Conservation (phyloP, 2,329 filamentous ascomycete species). For the Fusarium beomiforme region DNA sequence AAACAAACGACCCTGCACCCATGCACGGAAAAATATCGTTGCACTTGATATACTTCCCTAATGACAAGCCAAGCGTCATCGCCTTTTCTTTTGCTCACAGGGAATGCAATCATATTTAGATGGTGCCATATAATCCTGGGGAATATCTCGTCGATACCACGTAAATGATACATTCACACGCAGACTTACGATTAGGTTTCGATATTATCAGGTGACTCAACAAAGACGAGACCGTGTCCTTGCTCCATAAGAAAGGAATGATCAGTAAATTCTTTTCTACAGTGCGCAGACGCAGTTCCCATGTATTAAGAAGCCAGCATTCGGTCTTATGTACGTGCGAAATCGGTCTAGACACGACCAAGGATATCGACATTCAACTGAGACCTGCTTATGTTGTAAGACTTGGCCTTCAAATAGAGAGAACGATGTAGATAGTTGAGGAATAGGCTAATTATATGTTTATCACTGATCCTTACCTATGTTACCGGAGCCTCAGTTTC, state of each 20-base stretch:
- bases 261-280: background rate
- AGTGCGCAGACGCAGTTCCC: background rate
- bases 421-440: background rate
- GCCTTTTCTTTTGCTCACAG: background rate
- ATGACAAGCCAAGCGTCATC: background rate
- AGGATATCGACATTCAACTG: background rate
- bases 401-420: background rate
- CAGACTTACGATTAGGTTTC: background rate
- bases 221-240: background rate
- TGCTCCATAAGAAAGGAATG: background rate
- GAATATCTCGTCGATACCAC: conserved; percentile 22
- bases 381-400: background rate
- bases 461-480: conserved; percentile 21
- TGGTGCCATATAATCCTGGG: conserved; percentile 14
- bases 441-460: background rate
- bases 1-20: conserved; percentile 30
- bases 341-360: background rate
- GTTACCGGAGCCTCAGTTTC: conserved; percentile 9
- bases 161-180: background rate
- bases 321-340: background rate
- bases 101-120: background rate
- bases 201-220: background rate
- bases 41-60: conserved; percentile 4
- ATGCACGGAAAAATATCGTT: conserved; percentile 22
- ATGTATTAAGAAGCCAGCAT: conserved; percentile 11